Evolutionary conservation across 176 grass and related monocot species (phyloP).

Genomic region (Oryza coarctata): DNA sequence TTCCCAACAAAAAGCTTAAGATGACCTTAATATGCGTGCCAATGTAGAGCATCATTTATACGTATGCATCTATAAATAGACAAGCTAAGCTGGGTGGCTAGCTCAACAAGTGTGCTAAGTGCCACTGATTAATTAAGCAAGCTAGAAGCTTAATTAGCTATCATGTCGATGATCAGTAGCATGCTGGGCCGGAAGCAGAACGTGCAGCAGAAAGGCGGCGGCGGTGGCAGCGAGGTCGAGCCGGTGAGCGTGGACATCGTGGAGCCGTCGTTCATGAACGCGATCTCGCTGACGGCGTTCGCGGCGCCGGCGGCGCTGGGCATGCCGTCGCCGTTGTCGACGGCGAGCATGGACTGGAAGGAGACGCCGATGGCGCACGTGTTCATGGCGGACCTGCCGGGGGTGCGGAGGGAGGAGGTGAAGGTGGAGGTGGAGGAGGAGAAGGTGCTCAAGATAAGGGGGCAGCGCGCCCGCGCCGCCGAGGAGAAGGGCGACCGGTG

Average conservation of each 20-base stretch:
- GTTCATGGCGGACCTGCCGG: slow-evolving; percentile 72
- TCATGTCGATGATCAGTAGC: slow-evolving; percentile 52
- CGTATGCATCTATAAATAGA: not conserved
- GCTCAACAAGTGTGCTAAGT: not conserved
- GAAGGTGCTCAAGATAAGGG: slow-evolving; percentile 61
- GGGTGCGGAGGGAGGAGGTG: slow-evolving; percentile 53
- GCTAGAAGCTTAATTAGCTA: not conserved
- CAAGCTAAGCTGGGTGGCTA: not conserved
- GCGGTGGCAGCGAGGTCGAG: not conserved
- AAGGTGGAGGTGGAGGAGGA: slow-evolving; percentile 74
- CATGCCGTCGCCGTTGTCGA: slow-evolving; percentile 36
- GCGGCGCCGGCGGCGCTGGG: not conserved
- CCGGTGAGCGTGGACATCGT: slow-evolving; percentile 26
- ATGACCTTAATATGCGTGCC: not conserved
- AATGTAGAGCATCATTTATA: not conserved
- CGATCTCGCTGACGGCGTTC: slow-evolving; percentile 37
- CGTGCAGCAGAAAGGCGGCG: not conserved
- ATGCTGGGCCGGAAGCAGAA: slow-evolving; percentile 42
- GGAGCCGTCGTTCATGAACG: slow-evolving; percentile 41
- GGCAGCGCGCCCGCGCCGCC: slow-evolving; percentile 43
- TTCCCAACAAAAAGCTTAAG: not conserved
- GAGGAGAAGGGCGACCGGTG: slow-evolving; percentile 61
- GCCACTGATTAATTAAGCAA: not conserved
- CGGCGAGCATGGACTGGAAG: slow-evolving; percentile 75
- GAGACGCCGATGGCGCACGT: slow-evolving; percentile 69